Evolutionary conservation across 2,329 filamentous ascomycete species (phyloP).

Genomic region (Penicillium frequentans): DNA sequence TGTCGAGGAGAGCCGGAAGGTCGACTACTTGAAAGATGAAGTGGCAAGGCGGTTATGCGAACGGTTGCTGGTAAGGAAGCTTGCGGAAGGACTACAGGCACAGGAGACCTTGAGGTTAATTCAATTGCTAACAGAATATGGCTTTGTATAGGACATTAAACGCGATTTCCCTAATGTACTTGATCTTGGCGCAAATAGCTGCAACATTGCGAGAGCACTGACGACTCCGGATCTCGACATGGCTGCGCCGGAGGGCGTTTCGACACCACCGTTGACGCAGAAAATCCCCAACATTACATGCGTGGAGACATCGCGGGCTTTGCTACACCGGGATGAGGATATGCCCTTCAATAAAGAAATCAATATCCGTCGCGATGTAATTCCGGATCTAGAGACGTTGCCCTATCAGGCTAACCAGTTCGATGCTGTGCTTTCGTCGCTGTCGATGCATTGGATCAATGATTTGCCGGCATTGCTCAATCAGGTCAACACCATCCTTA

Average conservation of each 20-base stretch:
- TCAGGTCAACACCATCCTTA: conserved; percentile 82
- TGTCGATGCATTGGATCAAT: conserved; percentile 97
- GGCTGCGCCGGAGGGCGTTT: conserved; percentile 35
- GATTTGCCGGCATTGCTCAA: conserved; percentile 82
- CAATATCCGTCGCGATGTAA: conserved; percentile 69
- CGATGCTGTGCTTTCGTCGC: conserved; percentile 84
- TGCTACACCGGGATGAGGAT: conserved; percentile 76
- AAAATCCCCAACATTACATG: conserved; percentile 75
- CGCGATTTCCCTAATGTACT: conserved; percentile 80
- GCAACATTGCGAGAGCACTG: conserved; percentile 85
- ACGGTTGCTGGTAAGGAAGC: conserved; percentile 67
- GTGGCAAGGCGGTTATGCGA: conserved; percentile 83
- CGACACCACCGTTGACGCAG: conserved; percentile 59
- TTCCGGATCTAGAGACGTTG: conserved; percentile 66
- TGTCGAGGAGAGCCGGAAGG: conserved; percentile 69
- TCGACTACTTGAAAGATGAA: conserved; percentile 93
- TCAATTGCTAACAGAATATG: conserved; percentile 4
- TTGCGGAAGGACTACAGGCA: not conserved
- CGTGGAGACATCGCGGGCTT: conserved; percentile 73
- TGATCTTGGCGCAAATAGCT: conserved; percentile 92
- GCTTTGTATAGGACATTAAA: conserved; percentile 70
- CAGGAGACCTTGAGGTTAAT: not conserved
- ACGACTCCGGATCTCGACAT: conserved; percentile 67
- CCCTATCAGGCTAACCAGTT: conserved; percentile 77
- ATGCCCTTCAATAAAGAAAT: conserved; percentile 69